Evolutionary conservation across 83 land plant species (phyloP).

Genomic region (Picea abies): DNA sequence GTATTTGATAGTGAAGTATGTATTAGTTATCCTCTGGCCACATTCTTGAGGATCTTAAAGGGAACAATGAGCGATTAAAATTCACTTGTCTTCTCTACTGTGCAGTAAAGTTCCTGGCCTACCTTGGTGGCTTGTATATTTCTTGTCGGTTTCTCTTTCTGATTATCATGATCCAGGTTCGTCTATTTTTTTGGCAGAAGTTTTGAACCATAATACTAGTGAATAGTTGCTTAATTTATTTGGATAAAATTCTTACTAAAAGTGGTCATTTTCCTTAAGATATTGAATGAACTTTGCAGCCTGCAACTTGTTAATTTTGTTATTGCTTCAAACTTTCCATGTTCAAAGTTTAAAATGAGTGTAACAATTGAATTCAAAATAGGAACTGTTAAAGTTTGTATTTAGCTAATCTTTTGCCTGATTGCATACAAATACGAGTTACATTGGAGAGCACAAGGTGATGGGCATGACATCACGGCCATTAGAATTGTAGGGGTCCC

Average conservation of each 20-base stretch:
- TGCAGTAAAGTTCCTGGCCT: conserved; percentile 15
- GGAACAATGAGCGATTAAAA: background rate
- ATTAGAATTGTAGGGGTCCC: too few relatives aligned
- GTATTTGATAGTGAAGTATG: conserved; percentile 4
- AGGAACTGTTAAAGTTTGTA: too few relatives aligned
- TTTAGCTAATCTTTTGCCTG: too few relatives aligned
- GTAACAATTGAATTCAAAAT: too few relatives aligned
- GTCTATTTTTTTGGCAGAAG: background rate
- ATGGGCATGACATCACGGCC: too few relatives aligned
- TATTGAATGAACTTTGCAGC: background rate
- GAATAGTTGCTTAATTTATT: background rate
- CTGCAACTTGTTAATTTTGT: background rate
- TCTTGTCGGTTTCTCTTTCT: conserved; percentile 9
- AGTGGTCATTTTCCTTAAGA: background rate
- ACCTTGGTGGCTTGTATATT: conserved; percentile 15
- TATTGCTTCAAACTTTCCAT: background rate
- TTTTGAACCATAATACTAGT: background rate
- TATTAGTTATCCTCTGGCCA: background rate
- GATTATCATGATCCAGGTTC: conserved; percentile 4
- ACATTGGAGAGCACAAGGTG: too few relatives aligned
- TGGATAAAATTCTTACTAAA: background rate
- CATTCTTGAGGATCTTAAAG: background rate
- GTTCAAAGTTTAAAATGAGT: too few relatives aligned
- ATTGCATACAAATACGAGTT: too few relatives aligned
- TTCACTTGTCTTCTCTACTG: background rate